Evolutionary conservation across 768 basidiomycete species (phyloP).

Genomic region (Lactarius trivialis): DNA sequence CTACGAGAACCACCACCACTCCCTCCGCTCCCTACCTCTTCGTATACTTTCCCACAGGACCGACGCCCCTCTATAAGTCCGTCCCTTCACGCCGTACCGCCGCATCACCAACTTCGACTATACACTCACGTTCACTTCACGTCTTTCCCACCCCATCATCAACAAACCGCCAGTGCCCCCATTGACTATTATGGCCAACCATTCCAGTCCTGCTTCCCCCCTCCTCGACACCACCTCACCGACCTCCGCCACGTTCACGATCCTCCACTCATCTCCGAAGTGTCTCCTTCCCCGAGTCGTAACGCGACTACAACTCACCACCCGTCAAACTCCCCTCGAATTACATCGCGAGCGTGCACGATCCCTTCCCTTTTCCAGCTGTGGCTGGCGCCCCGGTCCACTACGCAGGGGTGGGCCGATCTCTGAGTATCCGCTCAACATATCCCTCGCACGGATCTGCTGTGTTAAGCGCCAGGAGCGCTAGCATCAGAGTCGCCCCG

Average conservation of each 20-base stretch:
- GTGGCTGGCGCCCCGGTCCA: neutral
- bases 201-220: neutral
- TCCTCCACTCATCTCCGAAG: neutral
- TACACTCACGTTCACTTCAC: conserved; percentile 14
- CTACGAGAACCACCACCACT: neutral
- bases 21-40: neutral
- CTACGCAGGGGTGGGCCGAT: neutral
- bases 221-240: neutral
- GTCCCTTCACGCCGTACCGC: neutral
- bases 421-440: conserved; percentile 4
- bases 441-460: neutral
- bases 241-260: neutral
- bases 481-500: neutral
- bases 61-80: neutral
- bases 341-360: neutral
- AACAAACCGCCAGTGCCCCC: neutral
- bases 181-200: neutral
- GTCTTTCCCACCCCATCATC: neutral
- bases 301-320: neutral
- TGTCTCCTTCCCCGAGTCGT: neutral
- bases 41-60: neutral
- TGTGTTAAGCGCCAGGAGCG: neutral
- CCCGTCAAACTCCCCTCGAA: conserved; percentile 7
- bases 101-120: conserved; percentile 1
- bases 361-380: neutral